Conservation (phyloP, 768 basidiomycete genomes). For the Pholiota molesta region DNA sequence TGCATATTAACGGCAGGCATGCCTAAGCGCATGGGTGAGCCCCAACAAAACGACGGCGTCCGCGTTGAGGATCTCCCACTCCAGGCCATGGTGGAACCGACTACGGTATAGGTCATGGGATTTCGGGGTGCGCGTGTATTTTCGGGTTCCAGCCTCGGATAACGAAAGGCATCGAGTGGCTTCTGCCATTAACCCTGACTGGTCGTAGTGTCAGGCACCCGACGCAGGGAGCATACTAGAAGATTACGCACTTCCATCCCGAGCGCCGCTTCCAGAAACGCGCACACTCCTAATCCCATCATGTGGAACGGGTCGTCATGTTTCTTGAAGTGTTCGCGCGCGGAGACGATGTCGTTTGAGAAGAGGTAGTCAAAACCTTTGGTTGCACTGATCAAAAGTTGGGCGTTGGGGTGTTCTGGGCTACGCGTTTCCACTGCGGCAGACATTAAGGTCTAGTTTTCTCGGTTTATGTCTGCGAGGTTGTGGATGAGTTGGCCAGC, state of each 20-base stretch:
- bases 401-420: slow-evolving; percentile 29
- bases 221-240: not conserved
- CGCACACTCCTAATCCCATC: slow-evolving; percentile 71
- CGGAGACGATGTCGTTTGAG: slow-evolving; percentile 62
- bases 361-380: slow-evolving; percentile 72
- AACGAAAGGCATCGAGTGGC: slow-evolving; percentile 56
- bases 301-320: slow-evolving; percentile 70
- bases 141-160: slow-evolving; percentile 65
- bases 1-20: slow-evolving; percentile 19
- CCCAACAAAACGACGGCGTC: slow-evolving; percentile 75
- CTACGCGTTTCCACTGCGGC: not conserved
- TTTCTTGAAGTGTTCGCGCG: slow-evolving; percentile 51
- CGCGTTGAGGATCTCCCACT: slow-evolving; percentile 78
- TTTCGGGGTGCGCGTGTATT: slow-evolving; percentile 39
- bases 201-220: not conserved
- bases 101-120: slow-evolving; percentile 32
- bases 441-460: not conserved
- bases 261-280: slow-evolving; percentile 76
- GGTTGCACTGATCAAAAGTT: slow-evolving; percentile 39
- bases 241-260: slow-evolving; percentile 69
- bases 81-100: slow-evolving; percentile 62
- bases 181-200: slow-evolving; percentile 66
- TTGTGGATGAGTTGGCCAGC: not conserved
- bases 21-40: slow-evolving; percentile 73
- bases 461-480: not conserved